Conservation (phyloP, 1,284 basidiomycete genomes). For the Trichosporon sp. region DNA sequence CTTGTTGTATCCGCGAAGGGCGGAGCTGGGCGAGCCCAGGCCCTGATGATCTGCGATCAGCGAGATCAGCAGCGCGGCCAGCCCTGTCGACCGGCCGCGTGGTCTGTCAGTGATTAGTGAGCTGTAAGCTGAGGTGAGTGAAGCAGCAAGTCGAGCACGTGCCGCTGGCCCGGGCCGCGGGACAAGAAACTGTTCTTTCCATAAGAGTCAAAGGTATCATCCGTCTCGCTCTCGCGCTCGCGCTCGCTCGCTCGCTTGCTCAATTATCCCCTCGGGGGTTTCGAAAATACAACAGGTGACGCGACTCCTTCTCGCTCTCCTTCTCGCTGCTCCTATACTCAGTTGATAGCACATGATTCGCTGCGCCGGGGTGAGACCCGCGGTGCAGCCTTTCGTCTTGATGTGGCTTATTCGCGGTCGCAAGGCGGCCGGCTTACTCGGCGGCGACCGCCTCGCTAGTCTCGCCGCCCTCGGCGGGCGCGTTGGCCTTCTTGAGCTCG, state of each 20-base stretch:
- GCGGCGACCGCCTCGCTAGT: neutral
- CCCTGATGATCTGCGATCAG: no score
- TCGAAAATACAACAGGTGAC: neutral
- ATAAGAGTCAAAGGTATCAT: neutral
- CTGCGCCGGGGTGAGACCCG: no score
- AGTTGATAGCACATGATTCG: neutral
- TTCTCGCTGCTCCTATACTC: neutral
- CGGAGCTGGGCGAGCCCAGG: no score
- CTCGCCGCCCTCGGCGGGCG: neutral
- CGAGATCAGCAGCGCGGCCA: no score
- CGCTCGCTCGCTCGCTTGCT: neutral
- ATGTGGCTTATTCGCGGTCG: neutral
- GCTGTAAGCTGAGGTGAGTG: neutral
- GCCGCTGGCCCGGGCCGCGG: no score
- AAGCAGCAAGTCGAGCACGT: neutral
- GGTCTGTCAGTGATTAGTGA: neutral
- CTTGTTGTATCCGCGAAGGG: neutral
- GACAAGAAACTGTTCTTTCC: neutral
- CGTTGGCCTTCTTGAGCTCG: conserved; percentile 31
- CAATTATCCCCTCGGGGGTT: neutral
- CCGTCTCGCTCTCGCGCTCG: no score
- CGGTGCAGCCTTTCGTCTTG: no score
- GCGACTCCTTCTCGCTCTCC: neutral
- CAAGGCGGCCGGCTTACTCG: neutral
- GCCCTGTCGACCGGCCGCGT: no score